Percentiles rank a stretch among this genome's conserved stretches.
These are phyloP conservation scores for Plasmodium sp. DNA, from an alignment of 169 alveolate genomes.

Conservation along the genomic window DNA sequence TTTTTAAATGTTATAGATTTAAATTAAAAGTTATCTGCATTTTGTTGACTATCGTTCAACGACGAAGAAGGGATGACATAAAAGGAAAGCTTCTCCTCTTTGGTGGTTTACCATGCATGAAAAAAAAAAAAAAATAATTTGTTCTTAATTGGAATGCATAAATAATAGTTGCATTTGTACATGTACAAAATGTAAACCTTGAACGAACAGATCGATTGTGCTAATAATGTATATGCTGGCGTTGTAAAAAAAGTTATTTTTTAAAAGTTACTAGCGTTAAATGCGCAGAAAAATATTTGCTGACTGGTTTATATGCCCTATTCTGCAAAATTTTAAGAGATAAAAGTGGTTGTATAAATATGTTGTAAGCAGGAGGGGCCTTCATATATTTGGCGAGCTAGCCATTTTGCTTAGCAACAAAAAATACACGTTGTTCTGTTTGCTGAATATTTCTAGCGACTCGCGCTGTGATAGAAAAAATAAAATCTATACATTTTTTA, in stretches of 20 bases:
- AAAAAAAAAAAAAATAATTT: too few species aligned
- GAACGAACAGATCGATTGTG: neutral
- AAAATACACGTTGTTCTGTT: neutral
- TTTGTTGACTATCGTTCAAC: neutral
- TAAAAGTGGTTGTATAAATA: neutral
- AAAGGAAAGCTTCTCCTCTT: neutral
- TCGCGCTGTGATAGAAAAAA: neutral
- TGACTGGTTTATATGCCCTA: neutral
- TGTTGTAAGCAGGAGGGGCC: neutral
- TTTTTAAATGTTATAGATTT: neutral
- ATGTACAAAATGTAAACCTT: neutral
- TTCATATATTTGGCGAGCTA: neutral
- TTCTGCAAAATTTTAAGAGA: neutral
- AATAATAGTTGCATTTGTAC: neutral
- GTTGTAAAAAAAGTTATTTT: neutral
- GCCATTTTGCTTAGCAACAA: neutral
- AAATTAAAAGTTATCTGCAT: neutral
- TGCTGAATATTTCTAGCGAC: neutral
- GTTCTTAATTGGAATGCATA: neutral
- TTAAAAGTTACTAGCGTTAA: neutral
- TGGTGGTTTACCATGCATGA: neutral
- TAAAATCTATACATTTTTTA: neutral
- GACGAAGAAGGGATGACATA: neutral
- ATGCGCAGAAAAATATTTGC: neutral
- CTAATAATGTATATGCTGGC: neutral